Percentiles rank a stretch among this genome's conserved stretches.
phyloP scores from a whole-genome alignment of 208 protist genomes.

The Acanthamoeba healyi region DNA sequence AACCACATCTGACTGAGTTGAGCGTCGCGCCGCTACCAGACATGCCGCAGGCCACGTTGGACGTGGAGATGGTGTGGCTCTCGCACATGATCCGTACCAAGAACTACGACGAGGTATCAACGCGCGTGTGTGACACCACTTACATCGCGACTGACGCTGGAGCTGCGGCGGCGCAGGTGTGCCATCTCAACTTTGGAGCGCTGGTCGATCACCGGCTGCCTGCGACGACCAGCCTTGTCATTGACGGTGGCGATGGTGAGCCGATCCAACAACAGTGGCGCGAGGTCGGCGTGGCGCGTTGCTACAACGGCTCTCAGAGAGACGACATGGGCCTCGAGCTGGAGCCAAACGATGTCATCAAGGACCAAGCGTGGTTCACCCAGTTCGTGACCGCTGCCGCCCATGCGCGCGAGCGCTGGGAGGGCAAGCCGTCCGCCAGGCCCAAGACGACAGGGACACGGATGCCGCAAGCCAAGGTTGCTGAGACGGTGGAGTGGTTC shows the following conservation, averaged over 20 bases:
- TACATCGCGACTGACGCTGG: too few species aligned
- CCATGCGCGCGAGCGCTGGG: neutral
- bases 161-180: too few species aligned
- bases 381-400: neutral
- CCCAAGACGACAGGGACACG: too few species aligned
- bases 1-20: neutral
- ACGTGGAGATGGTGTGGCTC: conserved; percentile 22
- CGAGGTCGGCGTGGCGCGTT: neutral
- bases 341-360: neutral
- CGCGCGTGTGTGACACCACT: neutral
- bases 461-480: neutral
- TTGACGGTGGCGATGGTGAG: too few species aligned
- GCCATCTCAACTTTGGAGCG: neutral
- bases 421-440: too few species aligned
- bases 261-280: neutral
- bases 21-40: neutral
- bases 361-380: neutral
- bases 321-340: neutral
- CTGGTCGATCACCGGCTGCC: neutral
- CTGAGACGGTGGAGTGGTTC: neutral
- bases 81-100: neutral
- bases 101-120: neutral
- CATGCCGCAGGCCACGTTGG: neutral
- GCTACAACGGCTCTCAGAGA: neutral
- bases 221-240: neutral